These are phyloP conservation scores for Ilex asprella DNA, from an alignment of 257 asterid genomes.

Conservation along the genomic window DNA sequence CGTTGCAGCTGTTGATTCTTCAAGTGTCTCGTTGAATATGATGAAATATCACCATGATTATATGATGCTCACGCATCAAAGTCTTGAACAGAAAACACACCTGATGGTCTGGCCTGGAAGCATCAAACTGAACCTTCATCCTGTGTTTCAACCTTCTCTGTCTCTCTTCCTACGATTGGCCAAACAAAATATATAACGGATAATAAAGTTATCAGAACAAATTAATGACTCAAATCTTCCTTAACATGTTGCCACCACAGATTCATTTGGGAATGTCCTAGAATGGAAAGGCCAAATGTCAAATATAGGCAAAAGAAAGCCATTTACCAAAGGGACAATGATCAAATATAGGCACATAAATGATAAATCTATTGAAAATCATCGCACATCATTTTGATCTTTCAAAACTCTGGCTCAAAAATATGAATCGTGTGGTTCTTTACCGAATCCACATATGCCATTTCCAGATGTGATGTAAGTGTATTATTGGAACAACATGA, in stretches of 20 bases:
- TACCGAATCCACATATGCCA: too few species aligned
- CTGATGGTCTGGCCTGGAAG: conserved; percentile 76
- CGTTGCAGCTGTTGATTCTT: not conserved
- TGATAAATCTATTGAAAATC: too few species aligned
- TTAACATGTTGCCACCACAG: not conserved
- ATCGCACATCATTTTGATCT: too few species aligned
- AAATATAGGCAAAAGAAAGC: not conserved
- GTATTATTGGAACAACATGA: too few species aligned
- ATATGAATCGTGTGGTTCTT: too few species aligned
- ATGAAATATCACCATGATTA: not conserved
- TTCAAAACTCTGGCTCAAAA: too few species aligned
- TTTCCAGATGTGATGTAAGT: too few species aligned
- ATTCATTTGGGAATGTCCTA: not conserved
- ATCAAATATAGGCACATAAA: too few species aligned
- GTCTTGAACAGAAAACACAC: conserved; percentile 19
- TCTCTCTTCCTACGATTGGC: conserved; percentile 52
- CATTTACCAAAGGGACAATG: too few species aligned
- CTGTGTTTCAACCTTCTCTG: conserved; percentile 61
- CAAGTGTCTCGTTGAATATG: not conserved
- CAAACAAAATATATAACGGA: too few species aligned
- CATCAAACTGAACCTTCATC: conserved; percentile 59
- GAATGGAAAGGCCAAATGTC: not conserved
- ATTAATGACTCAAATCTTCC: not conserved
- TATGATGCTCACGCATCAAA: not conserved
- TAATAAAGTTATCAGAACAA: too few species aligned